Base-by-base conservation (phyloP, 2,329 filamentous ascomycete species). In the Penicillium sumatraense region DNA sequence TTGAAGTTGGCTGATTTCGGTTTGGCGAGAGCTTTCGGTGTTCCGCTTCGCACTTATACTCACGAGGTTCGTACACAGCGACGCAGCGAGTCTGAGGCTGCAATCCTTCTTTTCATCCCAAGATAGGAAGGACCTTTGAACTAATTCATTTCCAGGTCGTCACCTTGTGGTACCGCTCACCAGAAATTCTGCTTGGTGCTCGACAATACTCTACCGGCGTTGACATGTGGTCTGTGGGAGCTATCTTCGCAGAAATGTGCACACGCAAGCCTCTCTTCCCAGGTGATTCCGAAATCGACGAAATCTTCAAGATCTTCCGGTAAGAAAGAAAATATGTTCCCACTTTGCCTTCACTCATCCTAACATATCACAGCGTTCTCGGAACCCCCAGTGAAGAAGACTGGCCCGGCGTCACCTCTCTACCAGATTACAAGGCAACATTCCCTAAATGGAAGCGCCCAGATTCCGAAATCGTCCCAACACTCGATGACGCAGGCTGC, bases 161-260 rank as follows among this genome's bases (percentile, higher is more conserved):
- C 56, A 96, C 92, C 1, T 82, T 96, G 55, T 96, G 92, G 92
- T 96, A 96, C 74, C 89, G 93, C 59, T 85, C 91, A 6, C 92
- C 92, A 1, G 92, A 96, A 75, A 96, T 96, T 75, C 83, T 96
- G 20, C 86, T 96, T 1, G 92, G 92, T 71, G 91, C 92, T 53
- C 87, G 92, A 48, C 91, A 96, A 74, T 96, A 96, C 78, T 95
- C 90, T 13, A 96, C 92, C 13, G 92, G 92, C 53, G 91, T 96
- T 40, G 92, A 96, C 71, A 96, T 96, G 90, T 96, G 92, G 92
- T 95, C 90, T 27, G 88, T 93, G 47, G 92, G 92, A 59, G 95
- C 91, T 75, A 96, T 96, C 75, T 96, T 96, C 74, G 92, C 93
- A 10, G 92, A 96, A 76, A 96, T 96, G 93, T 96, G 91, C 77